Base-by-base conservation (phyloP, 2,329 filamentous ascomycete genomes). In the Ophiostoma ulmi region DNA sequence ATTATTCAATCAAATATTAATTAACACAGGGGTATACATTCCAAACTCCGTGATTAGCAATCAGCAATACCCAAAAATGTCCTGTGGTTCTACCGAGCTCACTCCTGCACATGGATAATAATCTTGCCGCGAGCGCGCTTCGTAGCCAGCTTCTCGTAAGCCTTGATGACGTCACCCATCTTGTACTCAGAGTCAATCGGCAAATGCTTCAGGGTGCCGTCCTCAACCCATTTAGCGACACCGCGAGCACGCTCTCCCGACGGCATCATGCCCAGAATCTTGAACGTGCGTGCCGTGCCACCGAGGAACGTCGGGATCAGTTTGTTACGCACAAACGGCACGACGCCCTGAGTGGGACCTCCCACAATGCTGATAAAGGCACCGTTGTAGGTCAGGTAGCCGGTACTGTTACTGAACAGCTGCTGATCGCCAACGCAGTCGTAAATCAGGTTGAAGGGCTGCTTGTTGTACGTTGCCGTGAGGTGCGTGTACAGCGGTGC, bases 401-500 rank as follows among this genome's bases (percentile, higher is more conserved):
- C 52, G 1, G 80, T 74, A 8, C 78, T 81, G 26, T 80, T 72
- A 10, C 74, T 71, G 74, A 82, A 86, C 26, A 87, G 77, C 1
- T 81, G 75, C 65, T 85, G 82, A 31, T 80, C 80, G 14, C 85
- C 85, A 5, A 83, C 79, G 64, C 81, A 83, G 74, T 87, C 85
- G 64, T 86, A 79, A 69, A 86, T 80, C 63, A 81, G 74, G 74
- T 85, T 79, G 64, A 82, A 80, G 0, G 78, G 72, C n/a, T 73
- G 41, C 63, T 48, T 3, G n/a, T 73, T 75, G 74, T 78, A 83
- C 64, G 74, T 68, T 8, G 75, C 69, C 0, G 76, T 74, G 10
- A 85, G 76, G 41, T 80, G 73, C 0, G 75, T 73, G 0, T 81
- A 73, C 1, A 86, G 74, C 5, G 78, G 73, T 0, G 76, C 72